These are phyloP conservation scores for Xylona heveae DNA, from an alignment of 495 filamentous ascomycete genomes.

Conservation along the genomic window DNA sequence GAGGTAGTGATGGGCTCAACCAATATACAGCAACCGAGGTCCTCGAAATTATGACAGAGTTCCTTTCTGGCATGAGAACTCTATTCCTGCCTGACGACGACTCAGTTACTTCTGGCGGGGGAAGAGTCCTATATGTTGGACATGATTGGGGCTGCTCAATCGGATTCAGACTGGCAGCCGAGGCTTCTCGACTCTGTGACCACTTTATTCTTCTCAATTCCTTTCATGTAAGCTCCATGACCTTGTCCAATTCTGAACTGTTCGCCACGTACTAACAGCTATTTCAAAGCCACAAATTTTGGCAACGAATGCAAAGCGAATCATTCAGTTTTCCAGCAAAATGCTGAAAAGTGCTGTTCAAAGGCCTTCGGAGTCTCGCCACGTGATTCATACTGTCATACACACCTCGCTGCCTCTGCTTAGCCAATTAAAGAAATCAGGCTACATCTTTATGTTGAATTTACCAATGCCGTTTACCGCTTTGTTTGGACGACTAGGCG, in stretches of 20 bases:
- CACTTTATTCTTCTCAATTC: constrained; percentile 28
- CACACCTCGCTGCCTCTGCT: constrained; percentile 19
- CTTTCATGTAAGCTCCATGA: constrained; percentile 21
- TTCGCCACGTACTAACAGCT: constrained; percentile 3
- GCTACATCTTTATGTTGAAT: constrained; percentile 29
- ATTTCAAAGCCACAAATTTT: constrained; percentile 12
- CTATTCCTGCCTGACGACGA: constrained; percentile 13
- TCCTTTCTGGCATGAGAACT: constrained; percentile 23
- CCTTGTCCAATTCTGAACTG: background rate
- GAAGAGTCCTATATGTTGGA: constrained; percentile 23
- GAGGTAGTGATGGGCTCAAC: constrained; percentile 25
- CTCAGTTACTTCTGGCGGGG: constrained; percentile 7
- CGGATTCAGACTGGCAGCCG: constrained; percentile 28
- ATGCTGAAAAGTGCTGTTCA: constrained; percentile 24
- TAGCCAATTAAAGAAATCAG: constrained; percentile 20
- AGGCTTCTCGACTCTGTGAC: constrained; percentile 29
- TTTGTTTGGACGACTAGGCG: constrained; percentile 18
- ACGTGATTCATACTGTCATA: constrained; percentile 19
- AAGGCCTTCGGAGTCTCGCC: constrained; percentile 18
- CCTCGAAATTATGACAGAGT: constrained; percentile 26
- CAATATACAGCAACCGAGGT: constrained; percentile 25
- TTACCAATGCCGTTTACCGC: constrained; percentile 19
- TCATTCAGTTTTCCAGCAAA: constrained; percentile 19
- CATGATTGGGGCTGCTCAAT: constrained; percentile 37
- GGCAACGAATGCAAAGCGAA: constrained; percentile 15